Conservation (phyloP, 345 rosid genomes). For the Dipteronia sinensis region DNA sequence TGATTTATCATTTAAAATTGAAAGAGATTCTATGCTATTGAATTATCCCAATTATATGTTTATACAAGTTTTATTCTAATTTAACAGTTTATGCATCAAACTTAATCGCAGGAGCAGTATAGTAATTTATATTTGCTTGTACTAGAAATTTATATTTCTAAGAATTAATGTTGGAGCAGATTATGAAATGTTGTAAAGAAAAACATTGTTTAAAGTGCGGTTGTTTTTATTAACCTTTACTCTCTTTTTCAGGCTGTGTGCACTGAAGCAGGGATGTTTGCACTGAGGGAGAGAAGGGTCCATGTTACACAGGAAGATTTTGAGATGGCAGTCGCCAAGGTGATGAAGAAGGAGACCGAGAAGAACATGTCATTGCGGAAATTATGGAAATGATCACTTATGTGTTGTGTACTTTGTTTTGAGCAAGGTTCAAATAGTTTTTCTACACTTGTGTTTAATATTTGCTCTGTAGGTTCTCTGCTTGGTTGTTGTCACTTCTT, state of each 20-base stretch:
- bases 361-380: constrained; percentile 98
- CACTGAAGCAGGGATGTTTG: constrained; percentile 99
- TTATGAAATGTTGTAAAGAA: too few relatives aligned
- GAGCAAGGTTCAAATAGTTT: constrained; percentile 4
- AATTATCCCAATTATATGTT: background rate
- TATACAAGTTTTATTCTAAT: background rate
- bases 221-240: background rate
- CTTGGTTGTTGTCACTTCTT: too few relatives aligned
- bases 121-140: too few relatives aligned
- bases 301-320: constrained; percentile 99
- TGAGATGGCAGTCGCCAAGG: constrained; percentile 99
- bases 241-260: constrained; percentile 77
- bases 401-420: background rate
- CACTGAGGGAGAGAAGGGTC: constrained; percentile 93
- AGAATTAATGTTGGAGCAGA: too few relatives aligned
- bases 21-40: background rate
- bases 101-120: too few relatives aligned
- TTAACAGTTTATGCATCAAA: too few relatives aligned
- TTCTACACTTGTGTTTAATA: background rate
- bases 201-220: too few relatives aligned
- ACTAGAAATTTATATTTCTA: too few relatives aligned
- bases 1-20: background rate
- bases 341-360: constrained; percentile 99
- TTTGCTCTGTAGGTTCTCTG: constrained; percentile 7
- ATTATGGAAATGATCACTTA: constrained; percentile 76